Evolutionary conservation across 495 filamentous ascomycete species (phyloP).

Genomic region (Penicillium coffeae): DNA sequence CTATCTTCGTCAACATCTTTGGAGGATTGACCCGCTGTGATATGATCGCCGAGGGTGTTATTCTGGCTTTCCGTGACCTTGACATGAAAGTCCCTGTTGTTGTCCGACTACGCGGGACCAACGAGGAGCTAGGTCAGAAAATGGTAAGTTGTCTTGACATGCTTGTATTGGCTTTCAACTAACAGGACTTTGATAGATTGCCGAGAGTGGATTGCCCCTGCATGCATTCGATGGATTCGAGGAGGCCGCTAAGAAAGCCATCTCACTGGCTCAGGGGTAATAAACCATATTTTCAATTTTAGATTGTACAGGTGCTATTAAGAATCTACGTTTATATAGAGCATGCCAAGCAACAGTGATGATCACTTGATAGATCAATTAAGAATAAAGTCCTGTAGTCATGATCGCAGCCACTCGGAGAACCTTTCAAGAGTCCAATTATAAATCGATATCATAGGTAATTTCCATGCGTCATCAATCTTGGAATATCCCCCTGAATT

Average conservation of each 20-base stretch:
- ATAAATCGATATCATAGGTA: no score
- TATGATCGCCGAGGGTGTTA: slow-evolving; percentile 84
- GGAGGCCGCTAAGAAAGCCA: slow-evolving; percentile 70
- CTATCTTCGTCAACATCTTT: slow-evolving; percentile 87
- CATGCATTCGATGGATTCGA: slow-evolving; percentile 81
- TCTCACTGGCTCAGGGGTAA: slow-evolving; percentile 51
- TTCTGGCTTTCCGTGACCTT: slow-evolving; percentile 73
- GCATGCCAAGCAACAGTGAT: background rate
- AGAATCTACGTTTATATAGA: background rate
- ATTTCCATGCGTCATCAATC: no score
- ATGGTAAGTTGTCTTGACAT: slow-evolving; percentile 47
- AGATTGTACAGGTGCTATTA: background rate
- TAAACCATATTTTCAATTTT: background rate
- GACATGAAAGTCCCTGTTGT: slow-evolving; percentile 70
- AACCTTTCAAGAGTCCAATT: no score
- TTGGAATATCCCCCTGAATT: no score
- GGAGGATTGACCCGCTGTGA: slow-evolving; percentile 79
- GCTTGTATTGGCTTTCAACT: background rate
- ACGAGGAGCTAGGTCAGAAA: slow-evolving; percentile 70
- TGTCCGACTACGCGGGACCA: slow-evolving; percentile 79
- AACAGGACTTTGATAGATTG: slow-evolving; percentile 46
- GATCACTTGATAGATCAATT: background rate
- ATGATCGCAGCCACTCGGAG: no score
- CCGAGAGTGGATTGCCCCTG: slow-evolving; percentile 66
- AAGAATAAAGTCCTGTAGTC: no score